These are phyloP conservation scores for Lactarius deliciosus DNA, from an alignment of 768 basidiomycete species.

Conservation along the genomic window DNA sequence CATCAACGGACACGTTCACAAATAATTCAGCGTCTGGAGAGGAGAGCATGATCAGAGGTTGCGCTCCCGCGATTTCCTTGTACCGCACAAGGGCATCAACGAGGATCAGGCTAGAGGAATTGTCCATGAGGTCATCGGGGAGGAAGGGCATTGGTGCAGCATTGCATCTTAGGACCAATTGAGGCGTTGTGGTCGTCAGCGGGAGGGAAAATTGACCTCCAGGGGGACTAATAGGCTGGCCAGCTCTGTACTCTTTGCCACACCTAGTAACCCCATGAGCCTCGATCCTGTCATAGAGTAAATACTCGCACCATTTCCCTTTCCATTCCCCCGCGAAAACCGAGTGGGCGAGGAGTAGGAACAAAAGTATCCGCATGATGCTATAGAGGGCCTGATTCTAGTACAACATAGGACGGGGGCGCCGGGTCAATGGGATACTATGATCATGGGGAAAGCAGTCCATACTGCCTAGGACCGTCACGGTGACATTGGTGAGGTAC, in stretches of 20 bases:
- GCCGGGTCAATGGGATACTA: neutral
- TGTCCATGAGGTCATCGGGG: conserved; percentile 37
- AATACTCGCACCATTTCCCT: conserved; percentile 1
- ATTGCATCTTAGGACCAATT: conserved; percentile 48
- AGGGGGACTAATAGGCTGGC: conserved; percentile 44
- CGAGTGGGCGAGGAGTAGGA: neutral
- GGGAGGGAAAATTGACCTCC: conserved; percentile 47
- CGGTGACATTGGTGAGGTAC: neutral
- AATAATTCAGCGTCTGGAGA: conserved; percentile 24
- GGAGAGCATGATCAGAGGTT: conserved; percentile 34
- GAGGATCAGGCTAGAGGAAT: conserved; percentile 35
- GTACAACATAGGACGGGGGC: neutral
- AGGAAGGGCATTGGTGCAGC: conserved; percentile 51
- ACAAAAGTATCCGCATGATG: neutral
- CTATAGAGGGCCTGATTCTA: neutral
- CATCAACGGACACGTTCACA: conserved; percentile 38
- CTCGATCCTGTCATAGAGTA: neutral
- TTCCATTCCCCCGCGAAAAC: neutral
- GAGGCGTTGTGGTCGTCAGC: conserved; percentile 37
- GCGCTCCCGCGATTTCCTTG: conserved; percentile 39
- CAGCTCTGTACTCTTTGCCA: conserved; percentile 48
- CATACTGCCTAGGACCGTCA: neutral
- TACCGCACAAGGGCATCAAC: conserved; percentile 43
- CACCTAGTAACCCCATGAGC: conserved; percentile 37
- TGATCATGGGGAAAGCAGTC: neutral